Conservation (phyloP, 202 grass and related monocot species). For the Elaeis oleifera region DNA sequence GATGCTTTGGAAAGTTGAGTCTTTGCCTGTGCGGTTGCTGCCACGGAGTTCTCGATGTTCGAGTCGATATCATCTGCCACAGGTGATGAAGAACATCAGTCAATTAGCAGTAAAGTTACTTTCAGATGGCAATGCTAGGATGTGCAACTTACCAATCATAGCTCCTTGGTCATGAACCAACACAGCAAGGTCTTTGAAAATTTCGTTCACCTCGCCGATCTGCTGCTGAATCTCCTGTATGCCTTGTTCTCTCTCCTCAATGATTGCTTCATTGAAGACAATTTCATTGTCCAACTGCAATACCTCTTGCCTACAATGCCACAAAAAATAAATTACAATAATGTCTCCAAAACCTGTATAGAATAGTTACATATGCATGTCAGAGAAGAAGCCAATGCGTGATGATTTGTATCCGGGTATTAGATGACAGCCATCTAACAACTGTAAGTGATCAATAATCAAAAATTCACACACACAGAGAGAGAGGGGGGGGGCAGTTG, state of each 20-base stretch:
- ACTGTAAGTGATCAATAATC: too few species aligned
- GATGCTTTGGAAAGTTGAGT: constrained; percentile 48
- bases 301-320: constrained; percentile 57
- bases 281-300: constrained; percentile 81
- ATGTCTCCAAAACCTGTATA: neutral
- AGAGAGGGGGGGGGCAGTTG: too few species aligned
- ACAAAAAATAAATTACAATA: constrained; percentile 16
- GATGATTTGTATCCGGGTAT: too few species aligned
- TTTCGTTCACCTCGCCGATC: constrained; percentile 82
- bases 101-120: neutral
- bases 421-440: too few species aligned
- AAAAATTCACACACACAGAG: too few species aligned
- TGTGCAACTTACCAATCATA: constrained; percentile 44
- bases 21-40: constrained; percentile 51
- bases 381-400: too few species aligned
- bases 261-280: constrained; percentile 79
- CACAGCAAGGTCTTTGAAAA: constrained; percentile 85
- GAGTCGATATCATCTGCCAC: constrained; percentile 67
- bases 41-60: constrained; percentile 71
- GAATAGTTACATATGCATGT: too few species aligned
- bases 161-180: constrained; percentile 72
- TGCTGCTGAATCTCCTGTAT: constrained; percentile 85
- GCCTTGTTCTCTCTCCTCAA: constrained; percentile 83
- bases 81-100: constrained; percentile 14
- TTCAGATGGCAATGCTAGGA: constrained; percentile 3